phyloP scores from a whole-genome alignment of 1,284 basidiomycete genomes.

The Cutaneotrichosporon daszewskae region DNA sequence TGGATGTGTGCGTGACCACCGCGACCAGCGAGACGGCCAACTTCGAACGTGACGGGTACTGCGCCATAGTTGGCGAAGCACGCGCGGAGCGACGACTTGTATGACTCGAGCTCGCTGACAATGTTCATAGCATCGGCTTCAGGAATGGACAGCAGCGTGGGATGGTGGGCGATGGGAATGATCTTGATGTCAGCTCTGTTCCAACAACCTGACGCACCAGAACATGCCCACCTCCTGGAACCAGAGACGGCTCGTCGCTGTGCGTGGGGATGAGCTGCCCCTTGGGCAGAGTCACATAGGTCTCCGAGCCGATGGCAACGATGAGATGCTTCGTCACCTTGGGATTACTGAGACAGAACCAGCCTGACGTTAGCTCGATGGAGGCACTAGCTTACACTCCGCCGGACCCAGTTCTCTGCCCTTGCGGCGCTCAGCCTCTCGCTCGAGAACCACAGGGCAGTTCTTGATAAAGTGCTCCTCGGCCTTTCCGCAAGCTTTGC shows the following conservation, averaged over 20 bases:
- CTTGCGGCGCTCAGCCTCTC: conserved; percentile 46
- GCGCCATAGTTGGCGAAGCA: conserved; percentile 67
- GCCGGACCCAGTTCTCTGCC: conserved; percentile 56
- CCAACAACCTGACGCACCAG: conserved; percentile 48
- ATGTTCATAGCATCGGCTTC: conserved; percentile 68
- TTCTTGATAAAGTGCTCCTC: conserved; percentile 72
- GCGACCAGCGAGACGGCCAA: conserved; percentile 71
- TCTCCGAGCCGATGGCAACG: conserved; percentile 82
- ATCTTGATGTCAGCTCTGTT: conserved; percentile 49
- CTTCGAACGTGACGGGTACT: conserved; percentile 74
- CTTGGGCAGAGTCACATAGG: conserved; percentile 87
- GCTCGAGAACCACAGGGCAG: conserved; percentile 62
- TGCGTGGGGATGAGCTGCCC: conserved; percentile 79
- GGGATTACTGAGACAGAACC: conserved; percentile 94
- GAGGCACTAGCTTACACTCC: conserved; percentile 46
- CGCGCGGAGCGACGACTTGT: conserved; percentile 66
- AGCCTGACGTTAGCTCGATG: conserved; percentile 53
- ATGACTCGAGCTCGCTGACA: conserved; percentile 71
- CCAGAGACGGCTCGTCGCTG: conserved; percentile 50
- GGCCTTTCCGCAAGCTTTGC: conserved; percentile 78
- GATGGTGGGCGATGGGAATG: conserved; percentile 69
- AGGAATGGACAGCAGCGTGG: conserved; percentile 63
- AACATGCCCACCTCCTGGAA: conserved; percentile 90
- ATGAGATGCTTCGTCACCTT: conserved; percentile 86
- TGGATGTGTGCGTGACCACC: conserved; percentile 95